A percentile compares a stretch with the other conserved stretches of the same genome.
Evolutionary conservation across 2,329 filamentous ascomycete species (phyloP).

Genomic region (Pseudocercospora fijiensis): DNA sequence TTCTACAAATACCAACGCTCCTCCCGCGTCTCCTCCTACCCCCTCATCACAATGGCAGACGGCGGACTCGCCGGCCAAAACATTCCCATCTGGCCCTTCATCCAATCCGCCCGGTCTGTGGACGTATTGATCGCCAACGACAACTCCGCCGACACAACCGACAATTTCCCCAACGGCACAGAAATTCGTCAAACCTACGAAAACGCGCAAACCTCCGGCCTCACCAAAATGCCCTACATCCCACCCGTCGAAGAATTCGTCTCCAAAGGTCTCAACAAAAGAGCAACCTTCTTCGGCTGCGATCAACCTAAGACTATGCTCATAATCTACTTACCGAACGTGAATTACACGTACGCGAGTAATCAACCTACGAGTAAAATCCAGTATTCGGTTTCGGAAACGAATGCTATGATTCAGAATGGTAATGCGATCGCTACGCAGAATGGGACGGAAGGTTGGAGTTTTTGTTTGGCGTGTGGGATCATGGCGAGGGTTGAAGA

Average conservation of each 20-base stretch:
- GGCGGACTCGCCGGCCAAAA: conserved; percentile 54
- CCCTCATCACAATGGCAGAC: conserved; percentile 51
- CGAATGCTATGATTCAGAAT: conserved; percentile 44
- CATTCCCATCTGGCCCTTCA: conserved; percentile 54
- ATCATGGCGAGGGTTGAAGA: conserved; percentile 40
- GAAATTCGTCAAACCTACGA: conserved; percentile 59
- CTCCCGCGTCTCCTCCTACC: conserved; percentile 39
- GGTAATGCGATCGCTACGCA: conserved; percentile 43
- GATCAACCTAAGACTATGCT: conserved; percentile 40
- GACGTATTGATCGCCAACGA: conserved; percentile 66
- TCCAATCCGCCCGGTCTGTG: conserved; percentile 53
- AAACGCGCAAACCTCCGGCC: conserved; percentile 52
- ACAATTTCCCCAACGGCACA: conserved; percentile 61
- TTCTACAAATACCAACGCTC: conserved; percentile 54
- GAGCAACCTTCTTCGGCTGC: conserved; percentile 65
- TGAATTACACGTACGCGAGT: conserved; percentile 39
- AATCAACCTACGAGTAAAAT: conserved; percentile 39
- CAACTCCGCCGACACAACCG: conserved; percentile 60
- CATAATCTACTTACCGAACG: conserved; percentile 50
- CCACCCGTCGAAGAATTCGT: conserved; percentile 56
- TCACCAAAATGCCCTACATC: conserved; percentile 59
- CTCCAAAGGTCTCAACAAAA: conserved; percentile 58
- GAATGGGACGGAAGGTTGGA: conserved; percentile 40
- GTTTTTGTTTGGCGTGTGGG: conserved; percentile 46
- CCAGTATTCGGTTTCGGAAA: conserved; percentile 40